Evolutionary conservation across 352 stramenopile species (phyloP).

Genomic region (Pythium scleroteichum): DNA sequence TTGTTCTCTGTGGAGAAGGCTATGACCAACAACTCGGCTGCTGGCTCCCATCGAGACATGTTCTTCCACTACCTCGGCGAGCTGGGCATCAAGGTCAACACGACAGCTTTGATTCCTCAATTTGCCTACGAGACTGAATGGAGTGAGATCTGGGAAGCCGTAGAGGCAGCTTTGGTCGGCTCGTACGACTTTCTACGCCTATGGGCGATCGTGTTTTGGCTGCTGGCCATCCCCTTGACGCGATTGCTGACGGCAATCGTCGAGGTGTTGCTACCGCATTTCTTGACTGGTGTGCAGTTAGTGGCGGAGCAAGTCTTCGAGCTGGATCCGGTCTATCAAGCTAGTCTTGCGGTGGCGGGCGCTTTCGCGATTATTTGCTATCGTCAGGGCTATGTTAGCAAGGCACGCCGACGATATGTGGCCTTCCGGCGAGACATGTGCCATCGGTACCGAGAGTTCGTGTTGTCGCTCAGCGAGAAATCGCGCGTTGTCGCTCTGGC

Average conservation of each 20-base stretch:
- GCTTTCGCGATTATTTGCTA: slow-evolving; percentile 52
- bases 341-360: slow-evolving; percentile 28
- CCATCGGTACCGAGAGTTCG: slow-evolving; percentile 67
- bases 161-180: slow-evolving; percentile 53
- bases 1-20: not conserved
- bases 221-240: slow-evolving; percentile 49
- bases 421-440: slow-evolving; percentile 48
- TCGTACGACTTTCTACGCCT: slow-evolving; percentile 63
- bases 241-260: slow-evolving; percentile 40
- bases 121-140: slow-evolving; percentile 63
- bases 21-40: not conserved
- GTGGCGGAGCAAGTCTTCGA: slow-evolving; percentile 42
- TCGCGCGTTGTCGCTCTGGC: slow-evolving; percentile 61
- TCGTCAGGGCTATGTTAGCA: slow-evolving; percentile 68
- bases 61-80: slow-evolving; percentile 23
- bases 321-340: slow-evolving; percentile 69
- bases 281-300: slow-evolving; percentile 41
- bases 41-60: slow-evolving; percentile 17
- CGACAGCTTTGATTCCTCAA: slow-evolving; percentile 35
- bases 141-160: slow-evolving; percentile 52
- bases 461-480: slow-evolving; percentile 68
- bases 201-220: slow-evolving; percentile 56
- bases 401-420: slow-evolving; percentile 51
- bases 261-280: slow-evolving; percentile 69
- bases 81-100: slow-evolving; percentile 21